Conservation (phyloP, 1,284 basidiomycete species). For the Salmacisia buchloeana region DNA sequence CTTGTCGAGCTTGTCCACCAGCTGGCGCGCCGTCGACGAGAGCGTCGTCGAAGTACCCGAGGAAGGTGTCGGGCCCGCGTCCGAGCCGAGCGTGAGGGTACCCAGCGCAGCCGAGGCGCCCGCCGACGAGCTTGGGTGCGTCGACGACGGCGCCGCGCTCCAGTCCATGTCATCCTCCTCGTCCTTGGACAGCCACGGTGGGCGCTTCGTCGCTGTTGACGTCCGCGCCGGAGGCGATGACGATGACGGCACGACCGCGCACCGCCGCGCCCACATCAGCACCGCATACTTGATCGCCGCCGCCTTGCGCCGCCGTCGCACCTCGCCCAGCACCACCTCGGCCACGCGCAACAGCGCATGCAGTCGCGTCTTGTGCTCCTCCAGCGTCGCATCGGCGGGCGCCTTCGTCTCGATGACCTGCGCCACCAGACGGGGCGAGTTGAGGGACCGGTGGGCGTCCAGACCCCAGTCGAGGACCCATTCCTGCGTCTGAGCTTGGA, state of each 20-base stretch:
- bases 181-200: neutral
- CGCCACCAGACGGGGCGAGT: neutral
- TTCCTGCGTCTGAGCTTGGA: neutral
- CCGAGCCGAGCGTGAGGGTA: neutral
- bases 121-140: too few relatives aligned
- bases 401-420: neutral
- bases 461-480: constrained; percentile 6
- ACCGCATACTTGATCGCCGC: constrained; percentile 2
- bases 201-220: neutral
- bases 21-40: neutral
- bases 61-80: neutral
- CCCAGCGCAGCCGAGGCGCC: too few relatives aligned
- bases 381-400: neutral
- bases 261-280: neutral
- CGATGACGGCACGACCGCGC: neutral
- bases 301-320: neutral
- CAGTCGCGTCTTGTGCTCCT: neutral
- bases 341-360: constrained; percentile 4
- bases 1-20: neutral
- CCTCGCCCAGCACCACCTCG: neutral
- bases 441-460: neutral
- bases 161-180: too few relatives aligned
- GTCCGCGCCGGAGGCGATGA: neutral
- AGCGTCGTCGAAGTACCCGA: neutral
- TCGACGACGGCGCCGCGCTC: too few relatives aligned